Evolutionary conservation across 2,329 filamentous ascomycete genomes (phyloP).

Genomic region (Penicillium sp.): DNA sequence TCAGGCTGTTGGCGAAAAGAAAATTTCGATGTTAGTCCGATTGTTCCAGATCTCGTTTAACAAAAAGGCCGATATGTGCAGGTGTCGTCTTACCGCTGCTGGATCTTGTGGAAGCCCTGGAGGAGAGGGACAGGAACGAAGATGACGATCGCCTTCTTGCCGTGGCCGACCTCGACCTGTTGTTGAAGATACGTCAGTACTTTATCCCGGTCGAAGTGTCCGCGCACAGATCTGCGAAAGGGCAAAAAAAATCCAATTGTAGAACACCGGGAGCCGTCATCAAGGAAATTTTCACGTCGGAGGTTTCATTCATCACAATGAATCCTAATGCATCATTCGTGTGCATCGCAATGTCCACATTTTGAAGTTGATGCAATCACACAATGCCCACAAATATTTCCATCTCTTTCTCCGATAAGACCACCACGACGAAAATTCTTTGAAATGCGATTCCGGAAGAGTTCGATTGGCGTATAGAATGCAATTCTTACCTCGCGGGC

Average conservation of each 20-base stretch:
- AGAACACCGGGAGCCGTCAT: neutral
- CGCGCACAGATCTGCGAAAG: conserved; percentile 15
- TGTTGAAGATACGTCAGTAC: conserved; percentile 44
- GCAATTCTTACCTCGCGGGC: conserved; percentile 89
- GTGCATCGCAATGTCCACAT: neutral
- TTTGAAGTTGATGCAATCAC: conserved; percentile 17
- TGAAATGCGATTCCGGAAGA: conserved; percentile 20
- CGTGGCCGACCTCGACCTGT: conserved; percentile 99
- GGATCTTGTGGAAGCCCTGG: conserved; percentile 97
- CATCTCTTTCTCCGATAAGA: conserved; percentile 13
- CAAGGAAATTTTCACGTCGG: conserved; percentile 3
- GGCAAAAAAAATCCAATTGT: conserved; percentile 11
- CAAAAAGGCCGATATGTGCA: neutral
- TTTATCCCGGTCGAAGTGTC: conserved; percentile 13
- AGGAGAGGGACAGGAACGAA: conserved; percentile 99
- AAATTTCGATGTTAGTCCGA: conserved; percentile 14
- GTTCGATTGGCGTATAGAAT: conserved; percentile 16
- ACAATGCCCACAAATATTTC: conserved; percentile 20
- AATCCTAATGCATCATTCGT: neutral
- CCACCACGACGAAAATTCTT: conserved; percentile 18
- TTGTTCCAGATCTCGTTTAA: neutral
- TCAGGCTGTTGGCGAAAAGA: conserved; percentile 67
- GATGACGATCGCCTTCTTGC: conserved; percentile 99
- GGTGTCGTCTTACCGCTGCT: conserved; percentile 83
- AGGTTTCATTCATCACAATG: neutral